Percentiles rank a stretch among this genome's conserved stretches.
phyloP scores from a whole-genome alignment of 2,329 filamentous ascomycete genomes.

The Colletotrichum sp. region DNA sequence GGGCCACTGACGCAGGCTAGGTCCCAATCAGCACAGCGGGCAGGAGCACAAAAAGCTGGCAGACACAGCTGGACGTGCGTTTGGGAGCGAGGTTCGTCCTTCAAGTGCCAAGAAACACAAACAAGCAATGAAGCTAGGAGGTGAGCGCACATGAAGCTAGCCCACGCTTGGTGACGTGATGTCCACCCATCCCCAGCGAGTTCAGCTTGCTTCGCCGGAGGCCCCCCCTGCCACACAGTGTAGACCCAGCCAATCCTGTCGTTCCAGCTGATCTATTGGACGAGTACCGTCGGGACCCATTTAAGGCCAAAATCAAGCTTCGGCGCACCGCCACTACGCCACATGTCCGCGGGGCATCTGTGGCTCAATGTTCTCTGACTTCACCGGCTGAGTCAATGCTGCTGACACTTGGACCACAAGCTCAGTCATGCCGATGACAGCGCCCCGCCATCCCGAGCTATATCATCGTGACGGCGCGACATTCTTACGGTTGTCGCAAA shows the following conservation, averaged over 20 bases:
- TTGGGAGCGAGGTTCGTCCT: neutral
- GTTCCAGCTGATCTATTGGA: neutral
- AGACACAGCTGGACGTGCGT: neutral
- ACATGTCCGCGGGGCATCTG: neutral
- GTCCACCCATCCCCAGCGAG: neutral
- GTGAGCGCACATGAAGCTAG: slow-evolving; percentile 3
- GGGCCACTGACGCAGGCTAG: slow-evolving; percentile 21
- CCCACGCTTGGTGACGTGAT: slow-evolving; percentile 19
- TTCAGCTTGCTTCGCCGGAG: neutral
- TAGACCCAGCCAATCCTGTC: neutral
- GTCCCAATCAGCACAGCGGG: neutral
- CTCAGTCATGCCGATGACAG: slow-evolving; percentile 1
- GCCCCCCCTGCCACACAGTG: neutral
- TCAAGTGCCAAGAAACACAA: slow-evolving; percentile 9
- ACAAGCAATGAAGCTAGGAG: slow-evolving; percentile 7
- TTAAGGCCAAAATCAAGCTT: neutral
- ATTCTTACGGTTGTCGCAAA: neutral
- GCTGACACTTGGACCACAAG: neutral
- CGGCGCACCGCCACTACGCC: neutral
- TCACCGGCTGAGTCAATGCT: slow-evolving; percentile 18
- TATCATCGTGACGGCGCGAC: slow-evolving; percentile 1
- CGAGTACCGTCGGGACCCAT: neutral
- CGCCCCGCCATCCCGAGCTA: neutral
- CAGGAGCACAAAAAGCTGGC: neutral
- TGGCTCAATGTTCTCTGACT: neutral